Conservation (phyloP, 768 basidiomycete genomes). For the Leccinum longicurvipes region DNA sequence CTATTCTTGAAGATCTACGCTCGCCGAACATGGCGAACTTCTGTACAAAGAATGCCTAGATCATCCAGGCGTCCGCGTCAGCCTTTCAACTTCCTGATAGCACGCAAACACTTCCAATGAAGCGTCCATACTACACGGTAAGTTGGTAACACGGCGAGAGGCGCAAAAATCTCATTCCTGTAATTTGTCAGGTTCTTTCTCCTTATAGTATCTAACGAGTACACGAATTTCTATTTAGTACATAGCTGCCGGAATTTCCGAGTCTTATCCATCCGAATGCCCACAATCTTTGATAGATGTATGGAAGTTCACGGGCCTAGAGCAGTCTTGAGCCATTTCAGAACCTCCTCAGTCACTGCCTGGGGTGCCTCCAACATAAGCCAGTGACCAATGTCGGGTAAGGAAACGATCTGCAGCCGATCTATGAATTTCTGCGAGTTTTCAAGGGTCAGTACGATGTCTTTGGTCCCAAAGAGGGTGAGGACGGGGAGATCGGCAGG, state of each 20-base stretch:
- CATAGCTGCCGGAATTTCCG: background rate
- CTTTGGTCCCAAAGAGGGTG: slow-evolving; percentile 57
- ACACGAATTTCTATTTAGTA: background rate
- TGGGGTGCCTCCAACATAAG: slow-evolving; percentile 61
- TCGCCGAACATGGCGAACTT: background rate
- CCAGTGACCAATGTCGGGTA: slow-evolving; percentile 67
- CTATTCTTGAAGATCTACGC: no score
- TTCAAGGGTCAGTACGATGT: slow-evolving; percentile 44
- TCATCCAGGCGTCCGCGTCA: background rate
- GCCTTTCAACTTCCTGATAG: no score
- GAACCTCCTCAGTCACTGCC: slow-evolving; percentile 45
- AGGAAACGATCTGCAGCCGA: slow-evolving; percentile 45
- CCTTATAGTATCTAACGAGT: background rate
- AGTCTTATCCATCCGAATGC: background rate
- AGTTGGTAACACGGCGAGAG: background rate
- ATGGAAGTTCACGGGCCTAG: background rate
- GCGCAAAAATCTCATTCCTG: background rate
- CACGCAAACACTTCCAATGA: background rate
- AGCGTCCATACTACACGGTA: no score
- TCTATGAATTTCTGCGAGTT: slow-evolving; percentile 50
- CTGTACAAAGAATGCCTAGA: no score
- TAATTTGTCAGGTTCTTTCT: background rate
- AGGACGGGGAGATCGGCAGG: slow-evolving; percentile 54
- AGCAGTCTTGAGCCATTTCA: slow-evolving; percentile 40
- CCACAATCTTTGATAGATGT: slow-evolving; percentile 6